These are phyloP conservation scores for Candida khao-thaluensis DNA, from an alignment of 805 yeast genomes.

Conservation along the genomic window DNA sequence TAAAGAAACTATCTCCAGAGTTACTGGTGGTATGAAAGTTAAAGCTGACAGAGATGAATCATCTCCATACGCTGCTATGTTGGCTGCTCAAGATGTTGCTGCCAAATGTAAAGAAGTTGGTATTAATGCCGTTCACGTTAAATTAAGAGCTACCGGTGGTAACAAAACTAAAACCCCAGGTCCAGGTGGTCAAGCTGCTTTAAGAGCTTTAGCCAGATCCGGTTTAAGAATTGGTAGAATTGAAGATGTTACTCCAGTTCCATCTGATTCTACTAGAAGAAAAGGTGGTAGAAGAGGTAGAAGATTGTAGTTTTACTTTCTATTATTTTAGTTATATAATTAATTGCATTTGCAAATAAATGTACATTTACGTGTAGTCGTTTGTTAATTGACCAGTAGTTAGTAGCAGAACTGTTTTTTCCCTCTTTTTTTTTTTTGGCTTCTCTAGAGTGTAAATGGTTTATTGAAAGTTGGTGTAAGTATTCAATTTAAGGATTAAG, in stretches of 20 bases:
- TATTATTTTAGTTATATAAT: constrained; percentile 9
- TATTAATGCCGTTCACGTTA: constrained; percentile 98
- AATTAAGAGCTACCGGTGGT: constrained; percentile 99
- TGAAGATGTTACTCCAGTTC: constrained; percentile 99
- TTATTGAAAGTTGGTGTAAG: too few species aligned
- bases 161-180: constrained; percentile 99
- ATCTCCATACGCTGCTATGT: constrained; percentile 99
- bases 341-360: constrained; percentile 16
- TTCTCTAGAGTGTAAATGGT: too few species aligned
- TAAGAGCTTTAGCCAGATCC: constrained; percentile 99
- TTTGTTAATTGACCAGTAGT: neutral
- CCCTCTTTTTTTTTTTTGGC: too few species aligned
- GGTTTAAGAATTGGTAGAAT: constrained; percentile 99
- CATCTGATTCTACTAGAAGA: constrained; percentile 99
- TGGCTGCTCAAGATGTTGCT: constrained; percentile 99
- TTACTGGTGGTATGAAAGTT: constrained; percentile 99
- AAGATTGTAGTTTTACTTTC: constrained; percentile 67
- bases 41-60: constrained; percentile 99
- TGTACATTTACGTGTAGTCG: constrained; percentile 17
- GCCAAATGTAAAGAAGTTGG: constrained; percentile 99
- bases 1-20: constrained; percentile 99
- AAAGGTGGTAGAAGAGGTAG: constrained; percentile 99
- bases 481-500: too few species aligned
- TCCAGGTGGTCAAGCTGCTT: constrained; percentile 99
- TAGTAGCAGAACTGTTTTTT: too few species aligned